These are phyloP conservation scores for Xylariomycetidae sp. DNA, from an alignment of 2,329 filamentous ascomycete species.

Conservation along the genomic window DNA sequence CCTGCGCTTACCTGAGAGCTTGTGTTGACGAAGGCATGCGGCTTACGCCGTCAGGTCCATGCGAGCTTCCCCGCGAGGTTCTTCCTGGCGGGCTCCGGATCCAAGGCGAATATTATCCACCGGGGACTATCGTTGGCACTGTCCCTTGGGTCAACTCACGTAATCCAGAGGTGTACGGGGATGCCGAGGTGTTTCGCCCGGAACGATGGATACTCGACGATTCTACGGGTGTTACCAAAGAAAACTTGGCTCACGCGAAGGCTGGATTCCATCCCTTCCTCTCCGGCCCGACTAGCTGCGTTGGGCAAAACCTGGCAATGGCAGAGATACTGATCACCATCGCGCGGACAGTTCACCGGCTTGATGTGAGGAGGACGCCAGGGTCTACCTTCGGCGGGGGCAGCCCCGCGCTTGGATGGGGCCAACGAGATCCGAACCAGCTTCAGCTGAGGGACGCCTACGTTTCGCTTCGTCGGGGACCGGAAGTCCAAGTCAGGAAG, in stretches of 20 bases:
- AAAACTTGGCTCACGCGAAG: slow-evolving; percentile 4
- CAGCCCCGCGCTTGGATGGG: slow-evolving; percentile 10
- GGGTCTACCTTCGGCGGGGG: slow-evolving; percentile 16
- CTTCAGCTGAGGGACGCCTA: slow-evolving; percentile 17
- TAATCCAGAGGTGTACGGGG: slow-evolving; percentile 10
- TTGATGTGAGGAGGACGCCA: slow-evolving; percentile 17
- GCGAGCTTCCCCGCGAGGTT: slow-evolving; percentile 16
- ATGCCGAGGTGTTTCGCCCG: slow-evolving; percentile 12
- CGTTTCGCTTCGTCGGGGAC: slow-evolving; percentile 15
- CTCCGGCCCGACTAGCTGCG: slow-evolving; percentile 11
- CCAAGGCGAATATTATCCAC: slow-evolving; percentile 14
- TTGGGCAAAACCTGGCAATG: slow-evolving; percentile 18
- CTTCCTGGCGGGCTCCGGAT: slow-evolving; percentile 13
- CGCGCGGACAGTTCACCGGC: slow-evolving; percentile 14
- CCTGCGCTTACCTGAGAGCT: slow-evolving; percentile 16
- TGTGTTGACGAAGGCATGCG: slow-evolving; percentile 23
- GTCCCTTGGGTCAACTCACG: slow-evolving; percentile 8
- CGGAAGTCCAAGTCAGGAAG: slow-evolving; percentile 19
- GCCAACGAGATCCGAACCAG: slow-evolving; percentile 9
- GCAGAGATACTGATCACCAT: slow-evolving; percentile 17
- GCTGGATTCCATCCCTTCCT: slow-evolving; percentile 15
- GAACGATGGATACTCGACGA: slow-evolving; percentile 21
- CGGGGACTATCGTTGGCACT: slow-evolving; percentile 16
- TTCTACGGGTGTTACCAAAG: slow-evolving; percentile 4
- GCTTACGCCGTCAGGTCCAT: slow-evolving; percentile 9